Evolutionary conservation across 2,329 filamentous ascomycete genomes (phyloP), one percentile per base, ranked within the genome.

Genomic region (Aspergillus sp.): DNA sequence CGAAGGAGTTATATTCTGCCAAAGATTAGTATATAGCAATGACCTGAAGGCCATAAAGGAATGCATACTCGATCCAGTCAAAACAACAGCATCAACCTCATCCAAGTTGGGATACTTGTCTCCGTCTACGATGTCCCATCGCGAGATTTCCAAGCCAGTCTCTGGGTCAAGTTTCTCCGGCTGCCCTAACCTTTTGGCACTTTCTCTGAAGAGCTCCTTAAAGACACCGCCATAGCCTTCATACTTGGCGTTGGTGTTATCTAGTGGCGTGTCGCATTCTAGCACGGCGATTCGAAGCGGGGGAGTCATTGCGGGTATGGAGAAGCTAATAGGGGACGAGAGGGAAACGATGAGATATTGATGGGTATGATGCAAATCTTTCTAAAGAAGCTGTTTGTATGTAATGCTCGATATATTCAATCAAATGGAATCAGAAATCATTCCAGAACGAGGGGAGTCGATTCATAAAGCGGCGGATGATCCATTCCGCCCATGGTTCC

Each of bases 251-350:
- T 79, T 72, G 33, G 85, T 80, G 39, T 78, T 69, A 1, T 82
- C 78, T 44, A 86, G 75, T 1, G 89, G 89, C 1, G 81, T 86
- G 70, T 95, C 91, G 74, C 87, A 85, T 75, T 95, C 88, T 57
- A 97, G 83, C 58, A 97, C 79, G 42, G 90, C 90, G 68, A 96
- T 85, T 48, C 87, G 85, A 56, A 91, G 72, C 25, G 80, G 80
- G 13, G 60, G 49, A 39, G 52, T 59, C 67, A 71, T 71, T 37
- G 43, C 54, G 38, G 17, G 3, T 22, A 37, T 37, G 33, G 33
- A 7, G 33, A 17, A 17, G n/a, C 17, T 19, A n/a, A 37, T 19
- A 19, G 17, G n/a, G n/a, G n/a, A 37, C 33, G n/a, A 37, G 33
- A 19, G 33, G 17, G 7, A 37, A 10, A 33, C 20, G 20, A 22